Percentiles rank a stretch among this genome's conserved stretches.
Evolutionary conservation across 2,329 filamentous ascomycete genomes (phyloP).

Genomic region (Verticillium zaregamsianum): DNA sequence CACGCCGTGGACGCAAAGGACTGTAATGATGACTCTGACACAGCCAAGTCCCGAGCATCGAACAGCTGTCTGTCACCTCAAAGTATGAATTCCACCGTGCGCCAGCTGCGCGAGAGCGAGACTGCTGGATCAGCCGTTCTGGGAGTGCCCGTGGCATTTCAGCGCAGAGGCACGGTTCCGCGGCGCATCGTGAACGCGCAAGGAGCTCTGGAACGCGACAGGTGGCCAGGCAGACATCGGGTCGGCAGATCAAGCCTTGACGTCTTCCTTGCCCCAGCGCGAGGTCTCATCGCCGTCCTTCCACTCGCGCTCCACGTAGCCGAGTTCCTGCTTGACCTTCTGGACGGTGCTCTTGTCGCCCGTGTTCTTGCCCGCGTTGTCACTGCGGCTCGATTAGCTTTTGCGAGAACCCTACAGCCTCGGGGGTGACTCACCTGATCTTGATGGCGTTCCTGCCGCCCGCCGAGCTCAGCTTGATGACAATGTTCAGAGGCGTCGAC

Average conservation of each 20-base stretch:
- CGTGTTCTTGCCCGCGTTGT: constrained; percentile 92
- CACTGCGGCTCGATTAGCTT: constrained; percentile 40
- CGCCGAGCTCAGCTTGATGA: constrained; percentile 92
- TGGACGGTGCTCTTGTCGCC: constrained; percentile 76
- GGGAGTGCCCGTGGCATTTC: no score
- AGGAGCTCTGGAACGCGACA: neutral
- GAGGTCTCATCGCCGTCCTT: constrained; percentile 76
- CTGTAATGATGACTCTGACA: no score
- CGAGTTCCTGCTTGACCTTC: constrained; percentile 78
- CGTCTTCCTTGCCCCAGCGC: constrained; percentile 63
- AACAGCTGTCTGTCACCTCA: no score
- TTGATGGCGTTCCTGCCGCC: constrained; percentile 81
- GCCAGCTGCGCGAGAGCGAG: no score
- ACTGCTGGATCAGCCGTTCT: no score
- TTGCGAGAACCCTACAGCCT: constrained; percentile 40
- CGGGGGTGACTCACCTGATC: constrained; percentile 52
- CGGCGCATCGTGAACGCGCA: no score
- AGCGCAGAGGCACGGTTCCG: no score
- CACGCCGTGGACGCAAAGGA: no score
- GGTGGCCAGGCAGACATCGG: neutral
- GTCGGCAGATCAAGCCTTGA: constrained; percentile 12
- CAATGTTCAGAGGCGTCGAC: constrained; percentile 90
- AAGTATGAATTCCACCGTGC: no score
- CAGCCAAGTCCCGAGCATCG: no score
- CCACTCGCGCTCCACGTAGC: constrained; percentile 85